Base-by-base conservation (phyloP, 345 rosid species). In the Cardamine chenopodiifolia region DNA sequence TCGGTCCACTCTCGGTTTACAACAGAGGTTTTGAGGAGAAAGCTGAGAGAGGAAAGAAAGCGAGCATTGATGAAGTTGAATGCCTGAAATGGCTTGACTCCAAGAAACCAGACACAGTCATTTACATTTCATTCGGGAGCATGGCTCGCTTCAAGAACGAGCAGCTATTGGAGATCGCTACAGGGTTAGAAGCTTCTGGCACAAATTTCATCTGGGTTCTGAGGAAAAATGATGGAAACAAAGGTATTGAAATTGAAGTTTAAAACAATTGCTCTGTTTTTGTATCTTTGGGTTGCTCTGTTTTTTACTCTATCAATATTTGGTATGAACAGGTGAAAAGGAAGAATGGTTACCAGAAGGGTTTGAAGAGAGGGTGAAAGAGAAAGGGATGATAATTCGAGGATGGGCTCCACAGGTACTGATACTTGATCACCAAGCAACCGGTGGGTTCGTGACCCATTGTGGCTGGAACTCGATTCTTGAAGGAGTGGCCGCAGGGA, bases 391-490 rank as follows among this genome's bases (percentile, higher is more conserved):
- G 54, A 75, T 85, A 9, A 78, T 81, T 17, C 35, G 62, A 11
- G 84, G 83, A 48, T 82, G 87, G 87, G 87, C 86, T 0, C 84
- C 86, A 7, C 87, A 86, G n/a, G 68, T 81, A 14, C 9, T 72
- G 54, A 82, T 86, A 26, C 85, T 86, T 28, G 87, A 84, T 3
- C 82, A 84, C 37, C 73, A 79, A 73, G 84, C 86, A 2, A 42
- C 67, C 2, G 84, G 85, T 25, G 84, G 80, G 32, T 84, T 81
- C 4, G 59, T 86, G 78, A 86, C 88, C 3, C 87, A 84, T 12
- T 86, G 87, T 13, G 87, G 89, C 47, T 86, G 92, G 95, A 90
- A 90, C 67, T 90, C 95, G 1, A 73, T 78, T 0, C 47, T 86
- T 1, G 97, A 86, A 80, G 90, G 76, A 0, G 68, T 85, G 7